These are phyloP conservation scores for Asterionellopsis glacialis DNA, from an alignment of 108 stramenopile species.

Conservation along the genomic window DNA sequence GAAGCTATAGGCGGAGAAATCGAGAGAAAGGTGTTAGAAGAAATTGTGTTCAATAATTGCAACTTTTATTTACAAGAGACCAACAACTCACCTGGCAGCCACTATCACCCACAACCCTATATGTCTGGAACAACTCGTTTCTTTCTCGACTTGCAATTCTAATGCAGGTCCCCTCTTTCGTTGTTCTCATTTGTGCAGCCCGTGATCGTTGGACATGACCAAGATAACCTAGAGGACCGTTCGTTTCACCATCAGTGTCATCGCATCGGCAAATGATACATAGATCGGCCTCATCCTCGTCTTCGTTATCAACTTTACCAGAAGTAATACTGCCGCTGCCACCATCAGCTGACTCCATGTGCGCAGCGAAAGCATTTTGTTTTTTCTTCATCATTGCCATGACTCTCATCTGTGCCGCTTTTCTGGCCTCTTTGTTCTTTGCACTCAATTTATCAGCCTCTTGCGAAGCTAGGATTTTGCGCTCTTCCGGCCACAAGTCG, in stretches of 20 bases:
- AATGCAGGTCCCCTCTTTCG: slow-evolving; percentile 32
- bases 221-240: slow-evolving; percentile 85
- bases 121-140: slow-evolving; percentile 34
- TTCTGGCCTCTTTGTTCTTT: slow-evolving; percentile 68
- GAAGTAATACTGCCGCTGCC: slow-evolving; percentile 10
- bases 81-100: slow-evolving; percentile 51
- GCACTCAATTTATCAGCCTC: slow-evolving; percentile 30
- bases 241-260: slow-evolving; percentile 78
- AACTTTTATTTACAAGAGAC: too few species aligned
- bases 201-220: slow-evolving; percentile 86
- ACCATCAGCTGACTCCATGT: slow-evolving; percentile 48
- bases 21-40: too few species aligned
- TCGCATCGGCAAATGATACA: slow-evolving; percentile 91
- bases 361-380: slow-evolving; percentile 72
- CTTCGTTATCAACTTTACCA: slow-evolving; percentile 38
- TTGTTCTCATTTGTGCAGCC: slow-evolving; percentile 49
- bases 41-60: too few species aligned
- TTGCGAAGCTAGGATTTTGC: slow-evolving; percentile 11
- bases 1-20: slow-evolving; percentile 28
- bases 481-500: slow-evolving; percentile 68
- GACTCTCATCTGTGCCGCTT: slow-evolving; percentile 74
- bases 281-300: slow-evolving; percentile 58
- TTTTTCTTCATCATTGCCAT: slow-evolving; percentile 76
- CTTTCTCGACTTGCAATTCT: too few species aligned
- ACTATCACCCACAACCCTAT: slow-evolving; percentile 81